Evolutionary conservation across 305 asterid species (phyloP).

Genomic region (Striga hermonthica): DNA sequence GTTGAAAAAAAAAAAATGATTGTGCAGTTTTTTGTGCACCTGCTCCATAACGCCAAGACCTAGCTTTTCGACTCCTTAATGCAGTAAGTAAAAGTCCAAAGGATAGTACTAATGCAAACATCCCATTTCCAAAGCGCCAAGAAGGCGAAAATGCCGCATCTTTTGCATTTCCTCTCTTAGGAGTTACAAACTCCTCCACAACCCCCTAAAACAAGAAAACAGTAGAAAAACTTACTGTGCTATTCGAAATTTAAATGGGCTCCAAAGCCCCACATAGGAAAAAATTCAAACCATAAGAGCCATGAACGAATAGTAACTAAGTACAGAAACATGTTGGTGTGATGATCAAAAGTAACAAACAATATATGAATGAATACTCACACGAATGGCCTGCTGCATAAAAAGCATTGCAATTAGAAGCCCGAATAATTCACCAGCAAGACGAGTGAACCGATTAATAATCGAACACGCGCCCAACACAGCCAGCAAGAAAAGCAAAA

Average conservation of each 20-base stretch:
- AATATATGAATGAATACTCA: conserved; percentile 36
- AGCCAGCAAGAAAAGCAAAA: conserved; percentile 89
- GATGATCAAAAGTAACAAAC: too few relatives aligned
- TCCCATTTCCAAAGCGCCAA: conserved; percentile 95
- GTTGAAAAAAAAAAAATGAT: neutral
- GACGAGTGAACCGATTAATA: conserved; percentile 83
- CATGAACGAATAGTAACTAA: conserved; percentile 1
- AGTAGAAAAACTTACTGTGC: conserved; percentile 11
- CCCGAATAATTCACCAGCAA: conserved; percentile 97
- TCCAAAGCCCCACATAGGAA: neutral
- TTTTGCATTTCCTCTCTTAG: conserved; percentile 59
- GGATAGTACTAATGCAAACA: conserved; percentile 89
- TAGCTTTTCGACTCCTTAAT: conserved; percentile 77
- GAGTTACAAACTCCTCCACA: conserved; percentile 89
- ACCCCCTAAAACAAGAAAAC: conserved; percentile 50
- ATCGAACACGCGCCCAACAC: conserved; percentile 93
- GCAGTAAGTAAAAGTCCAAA: conserved; percentile 90
- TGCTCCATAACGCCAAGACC: conserved; percentile 96
- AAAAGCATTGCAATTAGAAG: conserved; percentile 95
- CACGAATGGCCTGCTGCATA: conserved; percentile 96
- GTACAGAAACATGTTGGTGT: neutral
- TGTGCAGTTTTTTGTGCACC: conserved; percentile 39
- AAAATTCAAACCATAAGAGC: neutral
- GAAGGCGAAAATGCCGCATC: conserved; percentile 60
- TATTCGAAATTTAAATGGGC: neutral